Conservation (phyloP, 2,329 filamentous ascomycete genomes). For the Amphichorda felina region DNA sequence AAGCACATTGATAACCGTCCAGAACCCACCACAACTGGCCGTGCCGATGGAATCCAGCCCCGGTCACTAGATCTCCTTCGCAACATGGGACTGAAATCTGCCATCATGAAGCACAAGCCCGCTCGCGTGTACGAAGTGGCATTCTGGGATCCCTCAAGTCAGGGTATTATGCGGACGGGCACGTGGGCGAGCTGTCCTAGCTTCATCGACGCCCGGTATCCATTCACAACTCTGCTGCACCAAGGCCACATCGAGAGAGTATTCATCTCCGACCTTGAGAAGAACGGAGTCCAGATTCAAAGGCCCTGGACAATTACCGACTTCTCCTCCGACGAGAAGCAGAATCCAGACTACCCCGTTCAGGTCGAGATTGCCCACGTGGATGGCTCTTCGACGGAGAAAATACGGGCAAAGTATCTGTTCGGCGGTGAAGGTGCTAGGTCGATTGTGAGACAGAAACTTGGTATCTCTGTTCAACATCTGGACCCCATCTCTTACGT, state of each 20-base stretch:
- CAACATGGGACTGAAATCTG: constrained; percentile 81
- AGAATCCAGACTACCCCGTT: constrained; percentile 59
- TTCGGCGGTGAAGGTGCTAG: constrained; percentile 61
- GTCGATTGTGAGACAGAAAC: constrained; percentile 50
- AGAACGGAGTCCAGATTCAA: constrained; percentile 48
- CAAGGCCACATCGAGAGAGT: constrained; percentile 62
- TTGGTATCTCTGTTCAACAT: constrained; percentile 60
- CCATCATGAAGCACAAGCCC: constrained; percentile 78
- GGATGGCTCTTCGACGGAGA: constrained; percentile 60
- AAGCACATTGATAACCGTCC: constrained; percentile 89
- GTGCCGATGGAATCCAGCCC: constrained; percentile 86
- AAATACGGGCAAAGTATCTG: constrained; percentile 54
- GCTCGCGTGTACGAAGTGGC: constrained; percentile 74
- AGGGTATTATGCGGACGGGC: constrained; percentile 52
- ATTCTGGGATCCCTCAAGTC: constrained; percentile 56
- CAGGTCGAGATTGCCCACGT: constrained; percentile 67
- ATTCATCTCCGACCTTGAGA: constrained; percentile 53
- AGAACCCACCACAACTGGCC: constrained; percentile 73
- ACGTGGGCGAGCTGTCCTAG: constrained; percentile 73
- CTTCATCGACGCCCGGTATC: constrained; percentile 65
- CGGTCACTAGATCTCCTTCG: constrained; percentile 68
- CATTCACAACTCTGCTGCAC: constrained; percentile 59
- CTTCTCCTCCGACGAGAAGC: constrained; percentile 46
- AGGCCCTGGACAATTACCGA: constrained; percentile 53
- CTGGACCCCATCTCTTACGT: constrained; percentile 60